phyloP scores from a whole-genome alignment of 2,329 filamentous ascomycete genomes.

The Colletotrichum incanum region DNA sequence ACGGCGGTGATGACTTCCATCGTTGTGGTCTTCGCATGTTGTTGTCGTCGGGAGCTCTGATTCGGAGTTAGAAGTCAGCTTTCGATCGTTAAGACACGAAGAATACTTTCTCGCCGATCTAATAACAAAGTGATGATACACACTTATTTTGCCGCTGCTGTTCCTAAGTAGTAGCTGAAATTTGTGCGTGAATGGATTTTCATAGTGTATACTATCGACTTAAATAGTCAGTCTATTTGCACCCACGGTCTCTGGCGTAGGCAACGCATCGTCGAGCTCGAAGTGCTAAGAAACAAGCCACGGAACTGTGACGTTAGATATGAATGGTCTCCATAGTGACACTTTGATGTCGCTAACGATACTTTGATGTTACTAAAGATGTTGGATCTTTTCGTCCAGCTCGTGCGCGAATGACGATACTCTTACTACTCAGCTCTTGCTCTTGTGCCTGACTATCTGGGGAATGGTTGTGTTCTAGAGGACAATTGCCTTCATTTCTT shows the following conservation, averaged over 20 bases:
- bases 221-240: background rate
- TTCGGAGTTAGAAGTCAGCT: background rate
- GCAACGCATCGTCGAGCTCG: background rate
- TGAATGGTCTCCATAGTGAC: background rate
- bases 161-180: background rate
- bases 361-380: background rate
- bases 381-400: background rate
- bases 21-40: background rate
- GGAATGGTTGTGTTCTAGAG: background rate
- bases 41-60: background rate
- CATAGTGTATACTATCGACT: background rate
- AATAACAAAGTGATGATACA: background rate
- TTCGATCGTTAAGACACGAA: too few species aligned
- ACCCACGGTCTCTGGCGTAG: background rate
- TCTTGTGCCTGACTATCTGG: background rate
- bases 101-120: background rate
- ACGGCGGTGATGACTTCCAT: background rate
- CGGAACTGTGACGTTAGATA: background rate
- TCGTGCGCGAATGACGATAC: background rate
- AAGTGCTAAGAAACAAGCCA: background rate
- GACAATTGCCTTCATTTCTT: background rate
- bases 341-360: background rate
- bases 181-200: too few species aligned
- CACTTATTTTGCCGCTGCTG: background rate
- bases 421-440: background rate